These are phyloP conservation scores for Raphanus raphanistrum DNA, from an alignment of 345 rosid species.

Conservation along the genomic window DNA sequence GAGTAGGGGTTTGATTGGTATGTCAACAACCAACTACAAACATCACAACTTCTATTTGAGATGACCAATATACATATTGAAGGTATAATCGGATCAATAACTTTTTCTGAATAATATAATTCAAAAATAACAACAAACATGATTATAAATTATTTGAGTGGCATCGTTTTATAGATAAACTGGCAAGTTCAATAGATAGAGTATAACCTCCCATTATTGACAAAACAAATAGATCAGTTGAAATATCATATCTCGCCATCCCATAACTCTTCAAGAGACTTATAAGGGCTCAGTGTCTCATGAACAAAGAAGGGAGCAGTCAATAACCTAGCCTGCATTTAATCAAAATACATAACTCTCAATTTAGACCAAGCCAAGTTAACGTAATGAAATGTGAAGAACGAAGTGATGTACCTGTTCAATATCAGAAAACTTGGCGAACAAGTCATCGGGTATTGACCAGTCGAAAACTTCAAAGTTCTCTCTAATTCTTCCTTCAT, in stretches of 20 bases:
- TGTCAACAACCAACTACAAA: neutral
- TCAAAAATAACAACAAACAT: neutral
- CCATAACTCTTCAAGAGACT: conserved; percentile 70
- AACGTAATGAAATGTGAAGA: neutral
- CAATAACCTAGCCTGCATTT: conserved; percentile 59
- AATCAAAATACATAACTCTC: neutral
- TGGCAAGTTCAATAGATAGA: neutral
- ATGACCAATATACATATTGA: too few species aligned
- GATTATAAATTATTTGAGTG: neutral
- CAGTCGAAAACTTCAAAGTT: conserved; percentile 68
- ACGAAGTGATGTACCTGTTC: conserved; percentile 45
- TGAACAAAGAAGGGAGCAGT: conserved; percentile 49
- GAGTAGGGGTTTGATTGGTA: neutral
- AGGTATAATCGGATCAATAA: neutral
- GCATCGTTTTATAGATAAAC: neutral
- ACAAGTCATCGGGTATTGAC: conserved; percentile 78
- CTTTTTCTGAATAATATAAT: neutral
- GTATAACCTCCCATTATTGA: neutral
- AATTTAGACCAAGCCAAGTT: neutral
- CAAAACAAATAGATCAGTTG: neutral
- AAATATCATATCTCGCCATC: conserved; percentile 72
- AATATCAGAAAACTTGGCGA: conserved; percentile 57
- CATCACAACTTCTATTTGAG: neutral
- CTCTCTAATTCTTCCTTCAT: conserved; percentile 66
- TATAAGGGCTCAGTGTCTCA: conserved; percentile 56